Evolutionary conservation across 148 eudicot species (phyloP).

Genomic region (Rhododendron mucronatum): DNA sequence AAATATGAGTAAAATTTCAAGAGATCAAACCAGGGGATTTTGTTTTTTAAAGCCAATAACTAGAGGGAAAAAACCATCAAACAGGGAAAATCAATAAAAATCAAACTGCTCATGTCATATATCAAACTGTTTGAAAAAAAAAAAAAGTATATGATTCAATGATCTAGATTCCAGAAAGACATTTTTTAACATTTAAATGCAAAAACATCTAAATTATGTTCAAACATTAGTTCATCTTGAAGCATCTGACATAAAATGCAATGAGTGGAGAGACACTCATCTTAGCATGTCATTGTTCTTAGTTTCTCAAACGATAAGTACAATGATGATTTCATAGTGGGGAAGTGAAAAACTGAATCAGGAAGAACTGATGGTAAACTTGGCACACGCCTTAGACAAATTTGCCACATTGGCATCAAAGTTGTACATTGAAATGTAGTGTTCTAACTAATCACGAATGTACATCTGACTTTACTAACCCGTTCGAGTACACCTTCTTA

Average conservation of each 20-base stretch:
- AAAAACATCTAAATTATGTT: not conserved
- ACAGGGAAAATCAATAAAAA: not conserved
- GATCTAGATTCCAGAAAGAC: not conserved
- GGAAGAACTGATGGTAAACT: not conserved
- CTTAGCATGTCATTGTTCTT: not conserved
- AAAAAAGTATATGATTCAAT: not conserved
- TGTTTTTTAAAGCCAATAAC: not conserved
- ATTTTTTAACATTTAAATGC: not conserved
- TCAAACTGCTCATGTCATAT: not conserved
- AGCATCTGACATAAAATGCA: not conserved
- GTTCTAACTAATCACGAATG: not conserved
- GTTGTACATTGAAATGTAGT: not conserved
- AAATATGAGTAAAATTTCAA: not conserved
- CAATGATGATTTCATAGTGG: not conserved
- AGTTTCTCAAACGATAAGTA: not conserved
- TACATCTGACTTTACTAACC: not conserved
- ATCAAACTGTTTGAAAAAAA: not conserved
- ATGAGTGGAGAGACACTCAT: not conserved
- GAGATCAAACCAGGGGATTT: not conserved
- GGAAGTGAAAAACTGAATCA: not conserved
- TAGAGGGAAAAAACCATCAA: not conserved
- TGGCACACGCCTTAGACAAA: not conserved
- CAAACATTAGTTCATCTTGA: not conserved
- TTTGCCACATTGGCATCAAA: not conserved
- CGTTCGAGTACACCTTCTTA: no score